Conservation (phyloP, 2,329 filamentous ascomycete species). For the Nannizziopsis arthrosporioides region DNA sequence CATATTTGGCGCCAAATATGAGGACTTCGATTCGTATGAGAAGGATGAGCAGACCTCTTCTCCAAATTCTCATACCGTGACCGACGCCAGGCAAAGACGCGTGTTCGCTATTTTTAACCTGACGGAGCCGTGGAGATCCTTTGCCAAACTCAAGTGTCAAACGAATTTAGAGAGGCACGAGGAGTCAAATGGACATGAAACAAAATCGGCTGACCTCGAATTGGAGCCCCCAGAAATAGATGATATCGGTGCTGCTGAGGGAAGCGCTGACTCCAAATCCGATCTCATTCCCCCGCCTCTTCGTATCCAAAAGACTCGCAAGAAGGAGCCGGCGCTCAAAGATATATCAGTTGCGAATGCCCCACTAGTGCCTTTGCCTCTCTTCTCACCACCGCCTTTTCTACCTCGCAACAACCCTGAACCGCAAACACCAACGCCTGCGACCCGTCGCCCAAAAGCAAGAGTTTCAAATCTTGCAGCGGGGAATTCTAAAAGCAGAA, state of each 20-base stretch:
- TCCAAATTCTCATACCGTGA: background rate
- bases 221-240: background rate
- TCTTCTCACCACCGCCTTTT: slow-evolving; percentile 8
- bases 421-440: background rate
- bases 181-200: background rate
- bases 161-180: background rate
- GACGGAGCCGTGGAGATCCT: slow-evolving; percentile 9
- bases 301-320: slow-evolving; percentile 18
- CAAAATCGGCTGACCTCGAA: background rate
- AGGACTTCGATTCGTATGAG: background rate
- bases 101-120: slow-evolving; percentile 2
- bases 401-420: background rate
- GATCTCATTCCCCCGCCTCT: slow-evolving; percentile 22
- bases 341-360: slow-evolving; percentile 4
- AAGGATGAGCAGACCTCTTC: background rate
- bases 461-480: background rate
- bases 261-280: background rate
- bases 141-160: background rate
- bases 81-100: background rate
- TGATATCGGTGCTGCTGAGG: slow-evolving; percentile 2
- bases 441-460: background rate
- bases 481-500: background rate
- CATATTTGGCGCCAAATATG: background rate
- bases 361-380: slow-evolving; percentile 2
- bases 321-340: slow-evolving; percentile 5